Evolutionary conservation across 148 eudicot genomes (phyloP).

Genomic region (Euryodendron excelsum): DNA sequence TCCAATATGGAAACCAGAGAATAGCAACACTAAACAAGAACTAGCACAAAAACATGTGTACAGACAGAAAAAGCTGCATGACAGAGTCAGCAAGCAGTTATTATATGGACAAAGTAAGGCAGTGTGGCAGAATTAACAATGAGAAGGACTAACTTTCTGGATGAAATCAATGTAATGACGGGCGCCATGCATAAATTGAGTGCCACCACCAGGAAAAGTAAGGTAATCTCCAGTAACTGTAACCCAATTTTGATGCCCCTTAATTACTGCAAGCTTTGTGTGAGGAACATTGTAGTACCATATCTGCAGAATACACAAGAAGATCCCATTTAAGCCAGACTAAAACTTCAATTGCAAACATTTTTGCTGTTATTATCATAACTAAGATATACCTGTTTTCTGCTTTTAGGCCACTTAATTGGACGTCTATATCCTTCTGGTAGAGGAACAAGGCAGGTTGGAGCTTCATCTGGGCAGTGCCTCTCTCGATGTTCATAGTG

Average conservation of each 20-base stretch:
- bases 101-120: slow-evolving; percentile 13
- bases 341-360: not conserved
- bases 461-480: slow-evolving; percentile 69
- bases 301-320: slow-evolving; percentile 31
- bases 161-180: slow-evolving; percentile 58
- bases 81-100: not conserved
- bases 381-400: slow-evolving; percentile 50
- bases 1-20: no score
- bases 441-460: slow-evolving; percentile 60
- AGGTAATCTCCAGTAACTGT: slow-evolving; percentile 57
- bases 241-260: slow-evolving; percentile 81
- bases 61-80: not conserved
- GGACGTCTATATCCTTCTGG: slow-evolving; percentile 64
- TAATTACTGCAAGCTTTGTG: slow-evolving; percentile 56
- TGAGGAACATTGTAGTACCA: slow-evolving; percentile 72
- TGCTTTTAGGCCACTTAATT: slow-evolving; percentile 69
- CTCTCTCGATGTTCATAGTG: slow-evolving; percentile 78
- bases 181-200: slow-evolving; percentile 65
- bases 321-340: not conserved
- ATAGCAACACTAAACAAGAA: no score
- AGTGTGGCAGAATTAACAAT: not conserved
- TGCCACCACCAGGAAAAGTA: slow-evolving; percentile 74
- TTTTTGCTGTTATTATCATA: no score
- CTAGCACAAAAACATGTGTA: not conserved
- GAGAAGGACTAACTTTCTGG: slow-evolving; percentile 40